Base-by-base conservation (phyloP, 768 basidiomycete genomes). In the Phylloporus sp. region DNA sequence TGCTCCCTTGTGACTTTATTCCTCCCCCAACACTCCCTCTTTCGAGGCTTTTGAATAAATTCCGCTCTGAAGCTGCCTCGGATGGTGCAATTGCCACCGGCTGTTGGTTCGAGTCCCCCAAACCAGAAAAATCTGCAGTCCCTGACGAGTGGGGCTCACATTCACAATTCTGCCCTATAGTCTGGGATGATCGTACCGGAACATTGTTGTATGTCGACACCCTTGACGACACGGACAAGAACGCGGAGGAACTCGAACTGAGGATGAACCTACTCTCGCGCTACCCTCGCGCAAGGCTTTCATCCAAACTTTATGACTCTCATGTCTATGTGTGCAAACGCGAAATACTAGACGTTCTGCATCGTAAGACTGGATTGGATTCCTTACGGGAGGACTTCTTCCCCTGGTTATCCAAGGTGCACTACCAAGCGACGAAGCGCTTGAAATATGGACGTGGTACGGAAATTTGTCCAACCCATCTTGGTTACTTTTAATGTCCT, bases 1-100 rank as follows among this genome's bases (percentile, higher is more conserved):
- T 97, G 22, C 78, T 97, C 2, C 88, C 95, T 7, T 97, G 93
- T 63, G 95, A 97, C 67, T 90, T 97, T 45, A 78, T 93, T 20
- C 85, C 93, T 9, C 86, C 93, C 0, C 73, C 84, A 0, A 72
- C 80, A 0, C 76, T 97, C n/a, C 74, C 85, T 6, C 77, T 97
- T 7, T 77, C 78, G 27, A 72, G 70, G 0, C 70, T 97, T 2
- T 73, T 97, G 39, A 84, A 97, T 69, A 87, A 84, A 62, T 95
- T 94, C 66, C 83, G 95, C 28, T 77, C 80, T 11, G 86, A 92
- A 56, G 72, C 80, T 0, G 74, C 82, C 46, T 77, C 81, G 32
- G 78, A 84, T 70, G 79, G 80, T 28, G 74, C 80, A 39, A 75
- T 91, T 57, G 80, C 80, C 2, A 84, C 84, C 2, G 73, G 81